Conservation (phyloP, 1,139 yeast genomes). For the Yamadazyma buinensis region DNA sequence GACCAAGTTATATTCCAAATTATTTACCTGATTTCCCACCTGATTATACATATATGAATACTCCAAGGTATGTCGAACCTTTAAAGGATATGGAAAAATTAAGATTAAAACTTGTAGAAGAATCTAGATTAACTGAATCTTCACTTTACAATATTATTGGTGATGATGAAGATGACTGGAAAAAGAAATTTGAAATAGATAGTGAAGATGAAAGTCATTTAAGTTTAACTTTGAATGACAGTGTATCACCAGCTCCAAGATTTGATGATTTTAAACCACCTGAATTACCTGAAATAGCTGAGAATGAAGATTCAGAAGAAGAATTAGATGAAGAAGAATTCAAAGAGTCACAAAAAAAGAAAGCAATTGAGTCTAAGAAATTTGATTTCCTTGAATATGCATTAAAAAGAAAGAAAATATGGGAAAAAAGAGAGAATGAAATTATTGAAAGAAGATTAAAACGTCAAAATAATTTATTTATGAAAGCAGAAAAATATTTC, state of each 20-base stretch:
- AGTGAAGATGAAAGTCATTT: slow-evolving; percentile 20
- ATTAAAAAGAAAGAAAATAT: slow-evolving; percentile 33
- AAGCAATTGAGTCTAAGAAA: neutral
- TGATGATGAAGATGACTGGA: slow-evolving; percentile 37
- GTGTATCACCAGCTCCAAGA: slow-evolving; percentile 16
- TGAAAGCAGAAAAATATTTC: slow-evolving; percentile 44
- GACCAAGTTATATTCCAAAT: slow-evolving; percentile 57
- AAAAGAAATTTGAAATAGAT: slow-evolving; percentile 22
- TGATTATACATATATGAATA: slow-evolving; percentile 80
- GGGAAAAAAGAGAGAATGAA: slow-evolving; percentile 17
- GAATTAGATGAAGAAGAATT: slow-evolving; percentile 11
- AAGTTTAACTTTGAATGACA: slow-evolving; percentile 13
- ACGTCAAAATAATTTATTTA: slow-evolving; percentile 32
- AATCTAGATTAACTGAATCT: slow-evolving; percentile 73
- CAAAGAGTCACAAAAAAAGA: slow-evolving; percentile 4
- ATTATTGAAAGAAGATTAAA: slow-evolving; percentile 18
- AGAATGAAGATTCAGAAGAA: slow-evolving; percentile 11
- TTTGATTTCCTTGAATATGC: slow-evolving; percentile 61
- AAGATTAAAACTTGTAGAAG: slow-evolving; percentile 69
- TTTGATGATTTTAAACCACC: slow-evolving; percentile 12
- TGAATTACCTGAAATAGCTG: slow-evolving; percentile 15
- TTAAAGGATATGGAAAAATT: slow-evolving; percentile 71
- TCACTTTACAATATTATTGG: slow-evolving; percentile 63
- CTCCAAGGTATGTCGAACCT: slow-evolving; percentile 62
- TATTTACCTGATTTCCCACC: slow-evolving; percentile 91